A percentile compares a stretch with the other conserved stretches of the same genome.
Evolutionary conservation across 1,284 basidiomycete genomes (phyloP).

Genomic region (Boletus semigastroideus): DNA sequence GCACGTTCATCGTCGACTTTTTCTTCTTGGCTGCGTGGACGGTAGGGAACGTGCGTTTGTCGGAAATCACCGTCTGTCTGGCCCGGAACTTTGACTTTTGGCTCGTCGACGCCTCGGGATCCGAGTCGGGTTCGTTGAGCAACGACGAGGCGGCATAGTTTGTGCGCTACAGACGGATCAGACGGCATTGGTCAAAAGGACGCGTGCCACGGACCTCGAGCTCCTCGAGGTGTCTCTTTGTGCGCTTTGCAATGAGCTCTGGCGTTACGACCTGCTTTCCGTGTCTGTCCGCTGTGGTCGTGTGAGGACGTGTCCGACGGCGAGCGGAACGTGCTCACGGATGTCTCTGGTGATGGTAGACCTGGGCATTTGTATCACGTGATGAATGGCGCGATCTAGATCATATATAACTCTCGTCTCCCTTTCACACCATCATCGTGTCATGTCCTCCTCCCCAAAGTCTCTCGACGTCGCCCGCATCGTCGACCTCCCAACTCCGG

Average conservation of each 20-base stretch:
- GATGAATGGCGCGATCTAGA: slow-evolving; percentile 22
- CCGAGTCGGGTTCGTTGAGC: slow-evolving; percentile 47
- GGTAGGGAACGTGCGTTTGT: slow-evolving; percentile 53
- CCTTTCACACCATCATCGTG: slow-evolving; percentile 15
- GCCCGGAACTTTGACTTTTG: slow-evolving; percentile 58
- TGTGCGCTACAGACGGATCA: slow-evolving; percentile 51
- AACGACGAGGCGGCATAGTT: slow-evolving; percentile 65
- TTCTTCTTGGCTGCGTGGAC: slow-evolving; percentile 51
- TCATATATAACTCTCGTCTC: no score
- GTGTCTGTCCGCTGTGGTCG: slow-evolving; percentile 40
- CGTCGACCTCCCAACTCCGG: slow-evolving; percentile 66
- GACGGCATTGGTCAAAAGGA: neutral
- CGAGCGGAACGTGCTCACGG: slow-evolving; percentile 30
- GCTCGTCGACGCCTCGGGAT: slow-evolving; percentile 26
- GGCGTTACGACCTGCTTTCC: slow-evolving; percentile 53
- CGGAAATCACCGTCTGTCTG: slow-evolving; percentile 65
- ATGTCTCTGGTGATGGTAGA: slow-evolving; percentile 36
- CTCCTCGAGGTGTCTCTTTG: slow-evolving; percentile 74
- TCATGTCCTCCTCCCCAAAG: slow-evolving; percentile 11
- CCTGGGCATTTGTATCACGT: slow-evolving; percentile 26
- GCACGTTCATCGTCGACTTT: slow-evolving; percentile 77
- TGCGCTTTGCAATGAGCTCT: slow-evolving; percentile 71
- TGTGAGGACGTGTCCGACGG: slow-evolving; percentile 9
- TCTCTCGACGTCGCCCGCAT: slow-evolving; percentile 19
- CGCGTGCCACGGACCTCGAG: slow-evolving; percentile 55